Evolutionary conservation across 257 asterid genomes (phyloP).

Genomic region (Solanum bulbocastanum): DNA sequence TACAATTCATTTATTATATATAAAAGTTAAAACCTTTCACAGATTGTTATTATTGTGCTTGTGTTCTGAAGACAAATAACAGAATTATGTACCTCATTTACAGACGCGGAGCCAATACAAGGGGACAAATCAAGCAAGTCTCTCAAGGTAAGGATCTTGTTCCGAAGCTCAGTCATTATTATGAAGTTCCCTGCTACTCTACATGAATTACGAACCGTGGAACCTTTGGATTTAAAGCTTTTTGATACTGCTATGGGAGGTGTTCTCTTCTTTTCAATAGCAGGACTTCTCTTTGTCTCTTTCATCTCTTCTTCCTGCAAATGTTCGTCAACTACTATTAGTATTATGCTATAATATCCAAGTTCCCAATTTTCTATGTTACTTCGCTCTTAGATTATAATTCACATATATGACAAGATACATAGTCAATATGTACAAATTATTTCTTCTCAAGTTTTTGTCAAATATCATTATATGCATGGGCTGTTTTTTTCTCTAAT

Average conservation of each 20-base stretch:
- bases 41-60: not conserved
- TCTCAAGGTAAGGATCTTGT: slow-evolving; percentile 57
- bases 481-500: not conserved
- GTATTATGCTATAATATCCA: not conserved
- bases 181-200: slow-evolving; percentile 40
- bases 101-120: slow-evolving; percentile 47
- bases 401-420: not conserved
- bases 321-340: not conserved
- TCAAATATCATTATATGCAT: not conserved
- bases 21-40: not conserved
- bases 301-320: slow-evolving; percentile 36
- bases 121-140: slow-evolving; percentile 85
- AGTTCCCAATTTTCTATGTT: not conserved
- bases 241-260: slow-evolving; percentile 11
- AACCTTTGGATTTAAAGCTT: slow-evolving; percentile 10
- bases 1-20: not conserved
- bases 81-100: slow-evolving; percentile 39
- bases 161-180: slow-evolving; percentile 43
- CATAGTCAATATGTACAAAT: not conserved
- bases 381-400: not conserved
- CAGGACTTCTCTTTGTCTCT: slow-evolving; percentile 12
- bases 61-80: not conserved
- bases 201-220: slow-evolving; percentile 20
- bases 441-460: not conserved
- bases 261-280: not conserved